phyloP scores from a whole-genome alignment of 2,329 filamentous ascomycete species.

The Sporothrix brunneoviolacea region DNA sequence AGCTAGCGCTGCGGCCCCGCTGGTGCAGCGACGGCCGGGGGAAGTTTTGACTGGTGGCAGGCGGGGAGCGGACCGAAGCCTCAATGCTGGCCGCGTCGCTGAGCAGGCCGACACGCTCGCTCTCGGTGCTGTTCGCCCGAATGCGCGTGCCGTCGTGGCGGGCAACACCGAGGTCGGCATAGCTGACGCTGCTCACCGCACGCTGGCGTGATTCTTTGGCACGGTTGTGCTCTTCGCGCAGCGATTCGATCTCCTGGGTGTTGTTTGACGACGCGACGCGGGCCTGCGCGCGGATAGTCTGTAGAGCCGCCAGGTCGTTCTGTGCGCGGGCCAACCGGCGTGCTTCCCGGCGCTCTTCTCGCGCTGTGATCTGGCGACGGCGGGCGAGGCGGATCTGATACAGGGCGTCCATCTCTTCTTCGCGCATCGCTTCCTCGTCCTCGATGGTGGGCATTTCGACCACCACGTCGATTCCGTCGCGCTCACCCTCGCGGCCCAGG shows the following conservation, averaged over 20 bases:
- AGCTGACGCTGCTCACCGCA: conserved; percentile 67
- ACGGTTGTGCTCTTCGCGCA: conserved; percentile 49
- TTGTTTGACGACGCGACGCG: conserved; percentile 38
- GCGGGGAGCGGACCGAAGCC: conserved; percentile 27
- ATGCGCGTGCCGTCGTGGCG: conserved; percentile 71
- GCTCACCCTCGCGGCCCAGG: conserved; percentile 81
- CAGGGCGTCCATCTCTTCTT: conserved; percentile 86
- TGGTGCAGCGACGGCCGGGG: conserved; percentile 25
- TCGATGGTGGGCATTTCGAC: conserved; percentile 77
- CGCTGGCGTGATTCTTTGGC: conserved; percentile 56
- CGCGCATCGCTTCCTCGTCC: conserved; percentile 69
- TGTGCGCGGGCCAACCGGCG: conserved; percentile 65
- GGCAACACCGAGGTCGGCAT: conserved; percentile 68
- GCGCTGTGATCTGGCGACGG: conserved; percentile 66
- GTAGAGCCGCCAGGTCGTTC: conserved; percentile 64
- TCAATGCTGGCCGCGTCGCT: conserved; percentile 62
- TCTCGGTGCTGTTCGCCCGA: conserved; percentile 66
- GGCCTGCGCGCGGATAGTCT: conserved; percentile 54
- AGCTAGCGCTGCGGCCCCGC: conserved; percentile 44
- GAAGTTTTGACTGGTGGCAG: conserved; percentile 19
- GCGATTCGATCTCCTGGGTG: conserved; percentile 52
- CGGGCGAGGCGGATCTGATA: conserved; percentile 83
- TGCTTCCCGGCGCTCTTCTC: conserved; percentile 65
- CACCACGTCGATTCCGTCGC: conserved; percentile 85
- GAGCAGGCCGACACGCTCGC: conserved; percentile 63